Percentiles rank a stretch among this genome's conserved stretches.
These are phyloP conservation scores for Fusarium sp. DNA, from an alignment of 2,329 filamentous ascomycete genomes.

Conservation along the genomic window DNA sequence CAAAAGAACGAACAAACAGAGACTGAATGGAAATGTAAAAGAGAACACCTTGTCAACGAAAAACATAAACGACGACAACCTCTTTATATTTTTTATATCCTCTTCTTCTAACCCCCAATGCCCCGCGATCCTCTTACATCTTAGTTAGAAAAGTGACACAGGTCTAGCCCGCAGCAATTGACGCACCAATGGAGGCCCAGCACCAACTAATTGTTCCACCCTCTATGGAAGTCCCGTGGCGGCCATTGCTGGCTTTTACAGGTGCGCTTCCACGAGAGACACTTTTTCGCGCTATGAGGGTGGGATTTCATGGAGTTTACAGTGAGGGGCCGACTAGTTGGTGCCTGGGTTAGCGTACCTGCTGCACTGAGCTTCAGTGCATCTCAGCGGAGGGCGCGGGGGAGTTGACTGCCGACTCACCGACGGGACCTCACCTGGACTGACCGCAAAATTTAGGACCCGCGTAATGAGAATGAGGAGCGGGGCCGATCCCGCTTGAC, in stretches of 20 bases:
- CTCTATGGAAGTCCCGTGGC: constrained; percentile 34
- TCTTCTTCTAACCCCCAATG: constrained; percentile 10
- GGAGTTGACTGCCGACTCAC: constrained; percentile 28
- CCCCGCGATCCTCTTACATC: constrained; percentile 20
- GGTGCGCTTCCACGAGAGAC: constrained; percentile 42
- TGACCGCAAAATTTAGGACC: constrained; percentile 30
- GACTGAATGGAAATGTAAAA: neutral
- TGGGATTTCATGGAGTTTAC: constrained; percentile 15
- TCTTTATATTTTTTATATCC: constrained; percentile 25
- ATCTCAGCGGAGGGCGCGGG: constrained; percentile 28
- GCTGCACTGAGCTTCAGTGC: constrained; percentile 5
- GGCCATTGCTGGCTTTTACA: constrained; percentile 44
- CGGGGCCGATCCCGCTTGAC: constrained; percentile 31
- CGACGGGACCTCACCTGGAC: neutral
- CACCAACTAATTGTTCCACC: constrained; percentile 14
- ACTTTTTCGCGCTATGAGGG: constrained; percentile 26
- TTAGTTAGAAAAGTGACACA: constrained; percentile 20
- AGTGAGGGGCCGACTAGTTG: constrained; percentile 27
- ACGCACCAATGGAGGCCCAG: constrained; percentile 45
- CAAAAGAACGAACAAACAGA: constrained; percentile 6
- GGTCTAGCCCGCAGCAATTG: constrained; percentile 26
- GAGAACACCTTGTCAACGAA: neutral
- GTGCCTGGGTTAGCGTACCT: constrained; percentile 28
- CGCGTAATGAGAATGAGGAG: constrained; percentile 26
- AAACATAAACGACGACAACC: neutral